These are phyloP conservation scores for Flaveria trinervia DNA, from an alignment of 129 eudicot species.

Conservation along the genomic window DNA sequence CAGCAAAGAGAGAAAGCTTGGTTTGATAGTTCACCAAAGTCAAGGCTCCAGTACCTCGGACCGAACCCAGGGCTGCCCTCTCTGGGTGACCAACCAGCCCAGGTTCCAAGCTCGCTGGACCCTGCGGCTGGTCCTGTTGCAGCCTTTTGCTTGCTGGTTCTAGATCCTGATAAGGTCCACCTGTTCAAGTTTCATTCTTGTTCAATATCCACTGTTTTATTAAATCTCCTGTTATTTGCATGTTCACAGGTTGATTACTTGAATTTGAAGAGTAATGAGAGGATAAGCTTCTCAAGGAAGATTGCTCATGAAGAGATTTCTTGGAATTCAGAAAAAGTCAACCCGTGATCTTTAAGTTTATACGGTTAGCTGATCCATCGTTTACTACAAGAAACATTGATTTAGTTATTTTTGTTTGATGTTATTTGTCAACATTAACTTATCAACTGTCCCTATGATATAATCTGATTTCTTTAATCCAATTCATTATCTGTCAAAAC, in stretches of 20 bases:
- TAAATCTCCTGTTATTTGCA: background rate
- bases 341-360: conserved; percentile 46
- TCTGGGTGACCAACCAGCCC: conserved; percentile 47
- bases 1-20: conserved; percentile 93
- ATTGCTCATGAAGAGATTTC: conserved; percentile 43
- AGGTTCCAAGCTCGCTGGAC: conserved; percentile 53
- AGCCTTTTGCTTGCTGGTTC: conserved; percentile 81
- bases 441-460: background rate
- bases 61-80: conserved; percentile 81
- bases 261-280: conserved; percentile 77
- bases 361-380: background rate
- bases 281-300: conserved; percentile 47
- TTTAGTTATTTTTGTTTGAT: background rate
- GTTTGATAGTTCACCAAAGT: conserved; percentile 84
- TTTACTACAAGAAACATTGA: background rate
- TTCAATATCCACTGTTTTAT: background rate
- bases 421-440: too few relatives aligned
- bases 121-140: conserved; percentile 69
- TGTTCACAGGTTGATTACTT: conserved; percentile 79
- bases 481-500: conserved; percentile 16
- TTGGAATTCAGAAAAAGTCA: conserved; percentile 68
- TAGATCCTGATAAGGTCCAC: conserved; percentile 81
- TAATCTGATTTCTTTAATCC: conserved; percentile 22
- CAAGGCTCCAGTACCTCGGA: conserved; percentile 77
- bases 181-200: conserved; percentile 32